Evolutionary conservation across 2,329 filamentous ascomycete genomes (phyloP), one percentile per base, ranked within the genome.

Genomic region (Alternaria arbusti): DNA sequence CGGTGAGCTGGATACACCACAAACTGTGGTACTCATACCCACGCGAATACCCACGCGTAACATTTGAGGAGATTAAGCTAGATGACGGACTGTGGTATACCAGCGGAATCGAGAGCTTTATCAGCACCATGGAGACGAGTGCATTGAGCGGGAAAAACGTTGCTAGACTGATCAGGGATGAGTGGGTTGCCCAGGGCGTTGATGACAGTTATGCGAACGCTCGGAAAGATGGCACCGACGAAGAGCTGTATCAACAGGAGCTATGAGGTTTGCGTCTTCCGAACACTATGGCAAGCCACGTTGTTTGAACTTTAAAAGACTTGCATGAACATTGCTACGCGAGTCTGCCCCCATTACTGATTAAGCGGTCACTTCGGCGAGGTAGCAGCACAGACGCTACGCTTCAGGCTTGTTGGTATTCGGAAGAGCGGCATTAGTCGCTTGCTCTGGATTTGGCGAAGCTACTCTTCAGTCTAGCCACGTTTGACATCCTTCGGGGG

Each of bases 81-180:
- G 89, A 88, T 6, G 67, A 76, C 1, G 87, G 88, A 0, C 73
- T 95, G 13, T 96, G 86, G 86, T 90, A 90, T 71, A 89, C 87
- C 6, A 83, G 84, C 56, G 86, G 86, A 0, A 96, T 98, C 46
- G 95, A 98, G 81, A 91, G 91, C 70, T 97, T 99, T 78, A 96
- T 98, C 70, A 96, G 91, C 10, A 97, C 94, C 0, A 98, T 99
- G 96, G 96, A 99, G 84, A 97, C 96, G 7, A 97, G 90, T 78
- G 91, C 93, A 1, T 80, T 98, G 70, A 96, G 96, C 89, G 96
- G 96, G 1, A 93, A 87, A 86, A 96, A 96, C 75, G 89, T 96
- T 20, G 93, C 92, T 9, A 86, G 85, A 66, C 81, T 96, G 57
- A 84, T 95, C 49, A 84, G 89, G 0, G 87, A 94, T 72, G 87